Base-by-base conservation (phyloP, 495 filamentous ascomycete genomes). In the Usnea hakonensis region DNA sequence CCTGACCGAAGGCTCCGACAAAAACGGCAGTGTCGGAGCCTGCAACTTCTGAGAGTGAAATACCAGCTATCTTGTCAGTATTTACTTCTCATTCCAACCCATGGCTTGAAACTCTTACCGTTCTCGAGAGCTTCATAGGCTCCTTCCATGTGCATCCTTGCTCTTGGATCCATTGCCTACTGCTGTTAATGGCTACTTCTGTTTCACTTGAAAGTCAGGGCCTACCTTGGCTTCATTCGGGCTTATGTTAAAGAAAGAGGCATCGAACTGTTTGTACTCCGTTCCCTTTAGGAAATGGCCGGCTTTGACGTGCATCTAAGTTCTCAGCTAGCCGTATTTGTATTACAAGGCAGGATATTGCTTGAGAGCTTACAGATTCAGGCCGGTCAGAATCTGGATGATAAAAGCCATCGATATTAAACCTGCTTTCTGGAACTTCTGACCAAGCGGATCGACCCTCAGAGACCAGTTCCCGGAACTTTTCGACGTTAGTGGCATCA, bases 81-180 rank as follows among this genome's bases (percentile, higher is more conserved):
- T 17, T 32, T 2, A 17, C 3, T 5, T 50, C 13, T 5, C 81
- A 84, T 2, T 72, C 68, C 1, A 74, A 68, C 64, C 82, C 3
- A 37, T 28, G 11, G 3, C 5, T 6, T 2, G 30, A 28, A 26
- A 26, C 14, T 1, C 23, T 11, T 33, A 60, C 62, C 69, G 23
- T 78, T 79, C 63, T 86, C 83, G 32, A 86, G 68, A 2, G 82
- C 82, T 62, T 80, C 78, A 64, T 83, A 86, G 7, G 80, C 75
- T 10, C 76, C 76, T 65, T 86, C 83, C 30, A 87, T 74, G 17
- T 78, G 60, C 52, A 82, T 63, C 19, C 83, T 73, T 52, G 83
- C 81, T 69, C 81, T 78, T 1, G 83, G 84, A 66, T 87, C 83
- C 32, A 55, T 62, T 28, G 57, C 57, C 60, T 62, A 11, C 13